Percentiles rank a stretch among this genome's conserved stretches.
These are phyloP conservation scores for Beta lomatogona DNA, from an alignment of 179 eudicot genomes.

Conservation along the genomic window DNA sequence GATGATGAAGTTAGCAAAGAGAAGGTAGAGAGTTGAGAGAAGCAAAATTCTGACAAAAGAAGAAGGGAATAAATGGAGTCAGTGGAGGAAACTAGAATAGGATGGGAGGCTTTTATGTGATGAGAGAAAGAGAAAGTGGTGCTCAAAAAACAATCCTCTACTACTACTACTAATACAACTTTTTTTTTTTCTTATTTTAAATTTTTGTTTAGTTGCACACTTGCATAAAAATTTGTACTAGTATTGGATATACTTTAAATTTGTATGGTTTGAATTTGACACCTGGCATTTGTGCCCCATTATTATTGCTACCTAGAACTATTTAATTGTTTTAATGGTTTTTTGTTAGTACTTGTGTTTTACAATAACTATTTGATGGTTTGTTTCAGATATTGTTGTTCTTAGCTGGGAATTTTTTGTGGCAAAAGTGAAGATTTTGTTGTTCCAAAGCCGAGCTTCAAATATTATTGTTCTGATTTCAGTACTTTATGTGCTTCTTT, in stretches of 20 bases:
- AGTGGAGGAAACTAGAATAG: slow-evolving; percentile 1
- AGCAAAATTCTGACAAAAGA: slow-evolving; percentile 23
- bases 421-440: too few species aligned
- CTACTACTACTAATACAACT: too few species aligned
- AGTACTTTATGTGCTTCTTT: too few species aligned
- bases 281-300: slow-evolving; percentile 1
- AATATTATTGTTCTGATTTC: too few species aligned
- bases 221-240: slow-evolving; percentile 6
- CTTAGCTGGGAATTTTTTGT: too few species aligned
- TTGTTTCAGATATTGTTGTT: too few species aligned
- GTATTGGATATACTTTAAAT: not conserved
- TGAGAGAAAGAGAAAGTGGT: not conserved
- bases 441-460: too few species aligned
- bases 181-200: not conserved
- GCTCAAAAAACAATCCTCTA: too few species aligned
- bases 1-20: slow-evolving; percentile 1
- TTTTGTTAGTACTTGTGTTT: too few species aligned
- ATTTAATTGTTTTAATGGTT: too few species aligned
- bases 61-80: slow-evolving; percentile 18
- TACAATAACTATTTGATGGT: too few species aligned
- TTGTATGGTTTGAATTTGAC: not conserved
- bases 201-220: not conserved
- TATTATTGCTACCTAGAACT: not conserved
- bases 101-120: slow-evolving; percentile 20
- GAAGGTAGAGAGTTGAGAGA: not conserved